Evolutionary conservation across 768 basidiomycete genomes (phyloP).

Genomic region (Chiua virens): DNA sequence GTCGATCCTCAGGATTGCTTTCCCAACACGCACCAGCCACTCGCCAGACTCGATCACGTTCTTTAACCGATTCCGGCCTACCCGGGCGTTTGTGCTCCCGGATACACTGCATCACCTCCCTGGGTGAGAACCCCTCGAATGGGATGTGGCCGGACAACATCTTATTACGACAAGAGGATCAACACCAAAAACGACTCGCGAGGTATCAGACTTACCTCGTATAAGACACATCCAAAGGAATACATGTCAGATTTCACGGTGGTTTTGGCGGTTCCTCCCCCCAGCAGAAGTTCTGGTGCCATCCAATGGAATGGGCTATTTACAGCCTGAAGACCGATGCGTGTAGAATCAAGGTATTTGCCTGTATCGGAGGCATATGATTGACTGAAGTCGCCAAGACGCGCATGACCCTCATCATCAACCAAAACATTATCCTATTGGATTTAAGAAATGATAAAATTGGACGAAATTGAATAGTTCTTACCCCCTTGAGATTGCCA

Average conservation of each 20-base stretch:
- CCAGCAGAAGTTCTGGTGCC: conserved; percentile 26
- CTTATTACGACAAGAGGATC: conserved; percentile 5
- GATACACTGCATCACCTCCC: not conserved
- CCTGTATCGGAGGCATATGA: conserved; percentile 23
- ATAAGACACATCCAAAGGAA: conserved; percentile 30
- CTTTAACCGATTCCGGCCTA: conserved; percentile 5
- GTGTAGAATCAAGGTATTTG: conserved; percentile 22
- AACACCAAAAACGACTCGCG: not conserved
- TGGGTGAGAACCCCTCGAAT: not conserved
- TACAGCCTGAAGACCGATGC: conserved; percentile 16
- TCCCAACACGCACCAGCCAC: conserved; percentile 10
- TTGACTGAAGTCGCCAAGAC: conserved; percentile 30
- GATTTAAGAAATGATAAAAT: not conserved
- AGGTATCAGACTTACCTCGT: conserved; percentile 22
- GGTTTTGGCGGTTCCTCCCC: conserved; percentile 3
- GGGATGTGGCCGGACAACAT: conserved; percentile 18
- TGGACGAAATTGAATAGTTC: conserved; percentile 2
- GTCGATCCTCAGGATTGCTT: conserved; percentile 7
- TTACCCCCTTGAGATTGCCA: conserved; percentile 41
- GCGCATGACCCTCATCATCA: conserved; percentile 9
- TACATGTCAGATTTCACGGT: conserved; percentile 23
- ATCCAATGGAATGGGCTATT: conserved; percentile 18
- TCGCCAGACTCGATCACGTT: conserved; percentile 17
- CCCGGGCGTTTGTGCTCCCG: not conserved
- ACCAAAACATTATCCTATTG: conserved; percentile 28